These are phyloP conservation scores for Fomitopsis pulvina DNA, from an alignment of 768 basidiomycete species.

Conservation along the genomic window DNA sequence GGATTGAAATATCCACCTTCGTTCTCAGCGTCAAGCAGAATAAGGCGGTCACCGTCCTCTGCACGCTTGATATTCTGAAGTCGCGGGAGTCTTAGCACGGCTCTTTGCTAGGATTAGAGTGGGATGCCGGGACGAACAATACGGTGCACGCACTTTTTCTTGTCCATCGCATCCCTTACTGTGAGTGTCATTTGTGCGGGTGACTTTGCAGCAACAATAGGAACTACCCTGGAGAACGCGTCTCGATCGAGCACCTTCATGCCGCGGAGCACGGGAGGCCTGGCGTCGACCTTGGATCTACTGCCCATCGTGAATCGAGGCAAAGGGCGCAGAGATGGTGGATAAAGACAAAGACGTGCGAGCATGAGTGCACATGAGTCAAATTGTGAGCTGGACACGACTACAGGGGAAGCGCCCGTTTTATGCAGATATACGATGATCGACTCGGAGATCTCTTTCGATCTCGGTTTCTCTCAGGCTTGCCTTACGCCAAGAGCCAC, in stretches of 20 bases:
- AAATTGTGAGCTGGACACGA: not conserved
- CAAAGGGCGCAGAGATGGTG: not conserved
- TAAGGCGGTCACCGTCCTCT: conserved; percentile 47
- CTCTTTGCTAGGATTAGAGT: conserved; percentile 33
- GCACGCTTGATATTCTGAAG: conserved; percentile 49
- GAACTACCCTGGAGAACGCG: conserved; percentile 58
- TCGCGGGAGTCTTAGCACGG: conserved; percentile 63
- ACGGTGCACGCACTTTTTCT: conserved; percentile 48
- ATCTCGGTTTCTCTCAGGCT: too few relatives aligned
- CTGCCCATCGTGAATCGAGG: not conserved
- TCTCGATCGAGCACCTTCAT: conserved; percentile 51
- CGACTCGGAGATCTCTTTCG: too few relatives aligned
- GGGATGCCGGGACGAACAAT: not conserved
- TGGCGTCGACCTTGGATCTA: conserved; percentile 1
- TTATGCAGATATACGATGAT: too few relatives aligned
- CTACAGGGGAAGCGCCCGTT: not conserved
- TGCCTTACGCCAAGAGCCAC: too few relatives aligned
- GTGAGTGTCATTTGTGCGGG: conserved; percentile 46
- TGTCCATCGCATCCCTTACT: conserved; percentile 48
- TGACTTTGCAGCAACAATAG: conserved; percentile 63
- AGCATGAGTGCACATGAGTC: not conserved
- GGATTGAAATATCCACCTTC: conserved; percentile 38
- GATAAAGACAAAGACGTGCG: not conserved
- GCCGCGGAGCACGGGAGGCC: conserved; percentile 2
- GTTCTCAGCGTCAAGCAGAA: conserved; percentile 55